A percentile compares a stretch with the other conserved stretches of the same genome.
Evolutionary conservation across 768 basidiomycete species (phyloP).

Genomic region (Naematelia encephala): DNA sequence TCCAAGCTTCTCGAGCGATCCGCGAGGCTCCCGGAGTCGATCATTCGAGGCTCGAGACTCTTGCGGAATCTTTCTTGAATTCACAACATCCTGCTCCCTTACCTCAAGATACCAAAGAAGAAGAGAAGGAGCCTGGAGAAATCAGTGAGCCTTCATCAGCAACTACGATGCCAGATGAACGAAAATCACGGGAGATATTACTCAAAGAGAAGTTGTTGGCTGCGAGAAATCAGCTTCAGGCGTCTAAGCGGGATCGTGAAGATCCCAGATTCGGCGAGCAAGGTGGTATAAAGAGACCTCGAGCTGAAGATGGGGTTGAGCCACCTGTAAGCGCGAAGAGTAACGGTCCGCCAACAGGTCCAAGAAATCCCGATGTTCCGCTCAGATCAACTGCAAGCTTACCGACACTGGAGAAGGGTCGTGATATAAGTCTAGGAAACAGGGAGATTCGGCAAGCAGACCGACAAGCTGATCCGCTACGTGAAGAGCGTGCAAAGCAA

Average conservation of each 20-base stretch:
- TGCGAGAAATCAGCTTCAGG: background rate
- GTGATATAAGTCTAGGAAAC: background rate
- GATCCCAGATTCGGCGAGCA: background rate
- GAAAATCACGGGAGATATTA: background rate
- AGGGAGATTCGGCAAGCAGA: background rate
- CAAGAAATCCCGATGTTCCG: background rate
- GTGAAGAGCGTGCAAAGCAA: slow-evolving; percentile 3
- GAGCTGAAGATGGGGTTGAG: background rate
- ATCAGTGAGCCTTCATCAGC: background rate
- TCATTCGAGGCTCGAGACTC: slow-evolving; percentile 4
- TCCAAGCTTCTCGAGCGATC: slow-evolving; percentile 13
- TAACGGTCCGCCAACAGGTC: background rate
- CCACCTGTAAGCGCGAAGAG: background rate
- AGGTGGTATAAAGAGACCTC: background rate
- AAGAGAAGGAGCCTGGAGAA: slow-evolving; percentile 6
- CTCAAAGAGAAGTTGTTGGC: background rate
- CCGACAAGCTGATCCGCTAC: background rate
- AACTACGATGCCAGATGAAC: slow-evolving; percentile 4
- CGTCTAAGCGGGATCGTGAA: background rate
- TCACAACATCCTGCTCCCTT: slow-evolving; percentile 1
- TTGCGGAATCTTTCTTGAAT: slow-evolving; percentile 18
- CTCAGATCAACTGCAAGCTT: background rate
- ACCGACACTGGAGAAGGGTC: background rate
- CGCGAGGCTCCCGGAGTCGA: slow-evolving; percentile 2
- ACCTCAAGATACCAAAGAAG: background rate